Conservation (phyloP, 306 rosid genomes). For the Alnus rubra region DNA sequence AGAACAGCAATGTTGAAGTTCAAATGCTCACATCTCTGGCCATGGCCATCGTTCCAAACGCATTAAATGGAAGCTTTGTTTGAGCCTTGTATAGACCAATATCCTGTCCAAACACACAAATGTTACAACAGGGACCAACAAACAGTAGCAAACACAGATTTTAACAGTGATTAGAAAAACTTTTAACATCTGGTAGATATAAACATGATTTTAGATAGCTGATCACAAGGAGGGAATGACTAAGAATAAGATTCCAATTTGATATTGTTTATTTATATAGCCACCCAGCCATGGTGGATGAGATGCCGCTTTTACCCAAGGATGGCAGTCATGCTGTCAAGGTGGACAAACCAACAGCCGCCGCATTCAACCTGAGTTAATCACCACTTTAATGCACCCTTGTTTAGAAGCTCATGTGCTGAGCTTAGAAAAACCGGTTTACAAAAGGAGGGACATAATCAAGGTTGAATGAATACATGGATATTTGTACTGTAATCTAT, state of each 20-base stretch:
- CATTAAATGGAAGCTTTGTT: slow-evolving; percentile 95
- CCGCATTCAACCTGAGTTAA: not conserved
- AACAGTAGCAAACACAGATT: slow-evolving; percentile 1
- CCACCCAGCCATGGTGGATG: not conserved
- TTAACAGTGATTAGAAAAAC: not conserved
- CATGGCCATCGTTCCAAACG: slow-evolving; percentile 99
- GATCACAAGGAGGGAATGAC: not conserved
- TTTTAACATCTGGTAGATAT: slow-evolving; percentile 8
- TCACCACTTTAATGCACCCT: not conserved
- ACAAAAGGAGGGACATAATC: not conserved
- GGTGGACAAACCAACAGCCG: not conserved
- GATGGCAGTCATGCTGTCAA: not conserved
- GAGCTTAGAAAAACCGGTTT: not conserved
- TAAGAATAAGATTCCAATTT: not conserved
- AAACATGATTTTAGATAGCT: not conserved
- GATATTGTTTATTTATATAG: not conserved
- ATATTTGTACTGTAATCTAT: not conserved
- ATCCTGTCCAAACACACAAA: slow-evolving; percentile 52
- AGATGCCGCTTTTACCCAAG: not conserved
- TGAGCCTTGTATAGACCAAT: slow-evolving; percentile 99
- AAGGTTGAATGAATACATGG: not conserved
- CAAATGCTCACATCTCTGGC: slow-evolving; percentile 83
- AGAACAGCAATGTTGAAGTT: slow-evolving; percentile 8
- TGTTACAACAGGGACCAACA: slow-evolving; percentile 13
- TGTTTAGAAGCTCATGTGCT: not conserved